These are phyloP conservation scores for Candida insectorum DNA, from an alignment of 805 yeast species.

Conservation along the genomic window DNA sequence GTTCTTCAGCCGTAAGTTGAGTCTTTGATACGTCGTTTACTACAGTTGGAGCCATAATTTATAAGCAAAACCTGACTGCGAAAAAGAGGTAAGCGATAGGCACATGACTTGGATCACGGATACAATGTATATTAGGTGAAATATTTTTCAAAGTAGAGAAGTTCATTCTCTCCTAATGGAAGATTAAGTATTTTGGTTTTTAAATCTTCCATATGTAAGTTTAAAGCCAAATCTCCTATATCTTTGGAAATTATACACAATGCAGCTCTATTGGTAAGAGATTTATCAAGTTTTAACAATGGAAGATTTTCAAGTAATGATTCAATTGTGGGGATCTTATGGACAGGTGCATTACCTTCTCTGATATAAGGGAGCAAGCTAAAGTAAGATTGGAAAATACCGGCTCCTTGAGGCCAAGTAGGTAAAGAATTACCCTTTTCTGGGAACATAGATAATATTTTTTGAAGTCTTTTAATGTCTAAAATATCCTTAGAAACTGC, in stretches of 20 bases:
- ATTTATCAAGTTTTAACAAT: constrained; percentile 23
- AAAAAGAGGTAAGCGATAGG: too few relatives aligned
- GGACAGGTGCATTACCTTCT: constrained; percentile 1
- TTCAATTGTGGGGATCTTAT: constrained; percentile 18
- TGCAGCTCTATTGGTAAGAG: constrained; percentile 45
- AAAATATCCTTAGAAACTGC: constrained; percentile 46
- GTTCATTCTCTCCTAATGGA: constrained; percentile 46
- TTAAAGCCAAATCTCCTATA: constrained; percentile 41
- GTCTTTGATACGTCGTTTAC: constrained; percentile 13
- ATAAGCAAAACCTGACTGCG: neutral
- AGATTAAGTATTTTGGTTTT: constrained; percentile 23
- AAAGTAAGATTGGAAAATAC: constrained; percentile 52
- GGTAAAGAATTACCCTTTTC: constrained; percentile 33
- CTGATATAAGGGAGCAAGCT: constrained; percentile 17
- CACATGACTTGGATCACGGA: too few relatives aligned
- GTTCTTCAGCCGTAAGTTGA: constrained; percentile 27
- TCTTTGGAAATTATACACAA: constrained; percentile 50
- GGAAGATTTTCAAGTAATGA: constrained; percentile 47
- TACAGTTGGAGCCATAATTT: constrained; percentile 22
- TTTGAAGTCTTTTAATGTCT: constrained; percentile 34
- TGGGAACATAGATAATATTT: constrained; percentile 44
- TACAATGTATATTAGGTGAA: too few relatives aligned
- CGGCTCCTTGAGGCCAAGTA: constrained; percentile 58
- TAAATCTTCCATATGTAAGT: constrained; percentile 8
- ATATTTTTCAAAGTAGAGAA: constrained; percentile 25